phyloP scores from a whole-genome alignment of 768 basidiomycete species.

The Termitomyces sp. region DNA sequence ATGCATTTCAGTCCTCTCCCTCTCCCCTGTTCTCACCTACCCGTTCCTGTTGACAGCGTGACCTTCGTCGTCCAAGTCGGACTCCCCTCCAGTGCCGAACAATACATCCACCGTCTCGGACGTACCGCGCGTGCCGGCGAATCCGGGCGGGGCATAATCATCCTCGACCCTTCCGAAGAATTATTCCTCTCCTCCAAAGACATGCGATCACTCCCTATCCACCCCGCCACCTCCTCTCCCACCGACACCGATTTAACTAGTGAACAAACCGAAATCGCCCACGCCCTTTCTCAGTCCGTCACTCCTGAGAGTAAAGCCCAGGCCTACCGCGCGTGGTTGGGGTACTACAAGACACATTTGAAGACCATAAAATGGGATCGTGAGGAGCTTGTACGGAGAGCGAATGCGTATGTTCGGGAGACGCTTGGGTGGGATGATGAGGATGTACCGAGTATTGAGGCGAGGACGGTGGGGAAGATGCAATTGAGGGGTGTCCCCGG shows the following conservation, averaged over 20 bases:
- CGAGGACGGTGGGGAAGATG: slow-evolving; percentile 48
- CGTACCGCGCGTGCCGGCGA: slow-evolving; percentile 75
- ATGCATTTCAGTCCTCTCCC: background rate
- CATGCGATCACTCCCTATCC: slow-evolving; percentile 37
- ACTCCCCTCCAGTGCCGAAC: slow-evolving; percentile 66
- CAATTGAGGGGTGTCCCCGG: slow-evolving; percentile 34
- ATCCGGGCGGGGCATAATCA: slow-evolving; percentile 53
- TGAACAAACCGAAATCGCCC: slow-evolving; percentile 13
- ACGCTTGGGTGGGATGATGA: slow-evolving; percentile 29
- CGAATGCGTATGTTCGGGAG: slow-evolving; percentile 30
- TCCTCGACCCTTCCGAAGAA: slow-evolving; percentile 49
- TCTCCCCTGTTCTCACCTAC: background rate
- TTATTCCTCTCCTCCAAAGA: slow-evolving; percentile 40
- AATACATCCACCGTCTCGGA: slow-evolving; percentile 78
- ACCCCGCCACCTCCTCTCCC: slow-evolving; percentile 22
- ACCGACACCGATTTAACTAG: slow-evolving; percentile 14
- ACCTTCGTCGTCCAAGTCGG: slow-evolving; percentile 60
- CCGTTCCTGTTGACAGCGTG: slow-evolving; percentile 31
- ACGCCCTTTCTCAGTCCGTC: slow-evolving; percentile 26
- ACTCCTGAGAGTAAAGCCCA: slow-evolving; percentile 38
- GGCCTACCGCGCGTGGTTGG: slow-evolving; percentile 53
- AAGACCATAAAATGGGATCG: slow-evolving; percentile 34
- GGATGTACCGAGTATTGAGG: slow-evolving; percentile 32
- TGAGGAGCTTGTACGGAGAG: slow-evolving; percentile 36
- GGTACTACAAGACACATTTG: slow-evolving; percentile 47